Conservation (phyloP, 1,284 basidiomycete genomes). For the Heterobasidion parviporum region DNA sequence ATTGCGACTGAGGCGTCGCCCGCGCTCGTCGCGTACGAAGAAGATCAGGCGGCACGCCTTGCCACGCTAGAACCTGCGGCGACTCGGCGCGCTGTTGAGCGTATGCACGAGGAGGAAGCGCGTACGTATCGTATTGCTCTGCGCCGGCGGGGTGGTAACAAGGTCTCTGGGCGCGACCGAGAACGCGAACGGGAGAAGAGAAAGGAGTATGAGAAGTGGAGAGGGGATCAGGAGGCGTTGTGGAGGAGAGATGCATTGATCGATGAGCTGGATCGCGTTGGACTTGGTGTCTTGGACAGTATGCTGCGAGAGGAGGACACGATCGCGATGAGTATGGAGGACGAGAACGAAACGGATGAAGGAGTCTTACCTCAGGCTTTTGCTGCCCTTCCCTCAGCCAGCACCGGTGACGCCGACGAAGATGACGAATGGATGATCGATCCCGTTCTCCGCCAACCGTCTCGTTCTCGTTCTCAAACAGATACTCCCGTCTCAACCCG, state of each 20-base stretch:
- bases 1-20: constrained; percentile 52
- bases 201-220: constrained; percentile 19
- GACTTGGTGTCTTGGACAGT: constrained; percentile 37
- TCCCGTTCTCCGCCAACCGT: not conserved
- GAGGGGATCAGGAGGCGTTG: constrained; percentile 13
- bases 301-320: constrained; percentile 25
- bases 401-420: not conserved
- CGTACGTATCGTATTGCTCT: constrained; percentile 7
- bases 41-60: constrained; percentile 37
- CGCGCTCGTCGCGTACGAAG: constrained; percentile 54
- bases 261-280: constrained; percentile 22
- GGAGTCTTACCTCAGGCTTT: too few relatives aligned
- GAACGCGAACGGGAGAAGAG: constrained; percentile 18
- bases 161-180: constrained; percentile 2
- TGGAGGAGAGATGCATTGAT: constrained; percentile 32
- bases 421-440: not conserved
- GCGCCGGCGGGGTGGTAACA: constrained; percentile 13
- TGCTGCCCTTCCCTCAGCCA: not conserved
- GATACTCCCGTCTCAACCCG: too few relatives aligned
- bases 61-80: constrained; percentile 24
- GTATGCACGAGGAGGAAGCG: constrained; percentile 15
- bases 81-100: constrained; percentile 14
- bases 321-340: constrained; percentile 8
- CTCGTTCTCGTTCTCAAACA: not conserved
- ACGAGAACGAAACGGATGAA: constrained; percentile 16